Conservation (phyloP, 176 grass and related monocot species). For the Oryza brachyantha region DNA sequence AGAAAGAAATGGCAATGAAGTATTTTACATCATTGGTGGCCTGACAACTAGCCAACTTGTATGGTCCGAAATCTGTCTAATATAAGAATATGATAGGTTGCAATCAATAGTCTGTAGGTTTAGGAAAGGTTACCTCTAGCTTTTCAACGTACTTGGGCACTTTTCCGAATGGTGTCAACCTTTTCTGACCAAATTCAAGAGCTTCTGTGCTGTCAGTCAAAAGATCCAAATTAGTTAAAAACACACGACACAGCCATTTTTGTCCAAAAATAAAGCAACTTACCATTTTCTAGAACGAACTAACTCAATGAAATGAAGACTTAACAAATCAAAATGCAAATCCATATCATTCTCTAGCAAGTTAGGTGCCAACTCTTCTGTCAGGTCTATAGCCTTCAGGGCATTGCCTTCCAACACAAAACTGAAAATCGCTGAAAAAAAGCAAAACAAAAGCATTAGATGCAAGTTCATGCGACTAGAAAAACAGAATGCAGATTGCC, state of each 20-base stretch:
- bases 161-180: slow-evolving; percentile 68
- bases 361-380: slow-evolving; percentile 76
- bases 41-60: neutral
- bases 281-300: slow-evolving; percentile 73
- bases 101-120: neutral
- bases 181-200: slow-evolving; percentile 91
- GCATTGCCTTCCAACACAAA: slow-evolving; percentile 75
- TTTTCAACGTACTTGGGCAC: slow-evolving; percentile 80
- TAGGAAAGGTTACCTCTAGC: slow-evolving; percentile 66
- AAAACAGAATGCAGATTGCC: neutral
- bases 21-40: neutral
- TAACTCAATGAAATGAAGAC: slow-evolving; percentile 92
- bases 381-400: slow-evolving; percentile 86
- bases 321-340: slow-evolving; percentile 89
- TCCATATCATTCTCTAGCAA: slow-evolving; percentile 83
- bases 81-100: neutral
- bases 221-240: slow-evolving; percentile 41
- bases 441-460: slow-evolving; percentile 27
- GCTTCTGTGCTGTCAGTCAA: slow-evolving; percentile 79
- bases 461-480: neutral
- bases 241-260: neutral
- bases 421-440: slow-evolving; percentile 73
- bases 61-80: neutral
- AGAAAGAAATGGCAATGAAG: neutral
- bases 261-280: slow-evolving; percentile 26